A percentile compares a stretch with the other conserved stretches of the same genome.
Conservation (phyloP, 768 basidiomycete species). For the Russula earlei region DNA sequence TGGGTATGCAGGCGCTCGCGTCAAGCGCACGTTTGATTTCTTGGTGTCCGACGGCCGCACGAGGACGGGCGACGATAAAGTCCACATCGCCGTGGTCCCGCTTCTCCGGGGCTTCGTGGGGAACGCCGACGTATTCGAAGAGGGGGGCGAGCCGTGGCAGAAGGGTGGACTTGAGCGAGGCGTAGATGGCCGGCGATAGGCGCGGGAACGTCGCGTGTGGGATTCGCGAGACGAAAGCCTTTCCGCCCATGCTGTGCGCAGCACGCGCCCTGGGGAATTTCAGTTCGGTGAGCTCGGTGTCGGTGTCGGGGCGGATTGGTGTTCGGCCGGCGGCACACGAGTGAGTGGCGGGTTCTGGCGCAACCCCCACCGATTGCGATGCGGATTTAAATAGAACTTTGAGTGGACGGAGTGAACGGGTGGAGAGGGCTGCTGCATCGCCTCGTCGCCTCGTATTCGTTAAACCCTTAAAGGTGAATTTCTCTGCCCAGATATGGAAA, state of each 20-base stretch:
- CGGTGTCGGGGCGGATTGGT: background rate
- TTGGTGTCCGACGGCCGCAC: conserved; percentile 12
- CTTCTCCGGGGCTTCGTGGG: conserved; percentile 58
- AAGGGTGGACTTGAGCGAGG: conserved; percentile 39
- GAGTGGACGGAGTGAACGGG: too few species aligned
- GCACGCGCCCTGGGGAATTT: too few species aligned
- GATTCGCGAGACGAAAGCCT: conserved; percentile 45
- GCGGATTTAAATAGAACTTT: background rate
- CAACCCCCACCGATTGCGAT: background rate
- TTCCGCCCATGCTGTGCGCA: conserved; percentile 62
- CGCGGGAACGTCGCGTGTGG: conserved; percentile 46
- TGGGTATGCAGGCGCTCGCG: conserved; percentile 30
- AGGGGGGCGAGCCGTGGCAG: conserved; percentile 34
- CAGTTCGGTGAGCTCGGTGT: too few species aligned
- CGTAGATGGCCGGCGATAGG: conserved; percentile 47
- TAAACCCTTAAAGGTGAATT: too few species aligned
- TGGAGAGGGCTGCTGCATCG: too few species aligned
- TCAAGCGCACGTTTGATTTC: conserved; percentile 33
- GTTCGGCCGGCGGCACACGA: too few species aligned
- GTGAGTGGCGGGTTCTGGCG: too few species aligned
- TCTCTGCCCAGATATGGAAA: too few species aligned
- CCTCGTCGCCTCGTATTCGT: too few species aligned
- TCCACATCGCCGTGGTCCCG: conserved; percentile 61
- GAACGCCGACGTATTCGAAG: conserved; percentile 44
- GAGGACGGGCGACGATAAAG: conserved; percentile 48